Percentiles rank a stretch among this genome's conserved stretches.
Conservation (phyloP, 1,139 yeast species). For the Geotrichum carabidarum region DNA sequence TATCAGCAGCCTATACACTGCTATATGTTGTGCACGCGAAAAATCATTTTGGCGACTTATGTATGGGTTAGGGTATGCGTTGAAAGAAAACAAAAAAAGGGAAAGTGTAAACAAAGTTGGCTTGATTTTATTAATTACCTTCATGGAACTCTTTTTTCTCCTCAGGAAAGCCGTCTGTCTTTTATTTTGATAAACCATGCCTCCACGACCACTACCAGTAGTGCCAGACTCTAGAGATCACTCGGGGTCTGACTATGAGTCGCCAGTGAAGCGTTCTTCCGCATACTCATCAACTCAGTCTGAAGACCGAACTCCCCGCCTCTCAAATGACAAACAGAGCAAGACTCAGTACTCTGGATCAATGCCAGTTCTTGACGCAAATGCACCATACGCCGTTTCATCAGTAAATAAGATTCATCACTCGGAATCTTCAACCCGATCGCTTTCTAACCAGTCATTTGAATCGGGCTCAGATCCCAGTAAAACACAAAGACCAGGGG, state of each 20-base stretch:
- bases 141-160: no score
- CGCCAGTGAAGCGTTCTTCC: slow-evolving; percentile 7
- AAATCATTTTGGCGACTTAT: neutral
- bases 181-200: neutral
- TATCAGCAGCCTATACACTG: no score
- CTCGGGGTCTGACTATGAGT: neutral
- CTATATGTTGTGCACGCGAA: slow-evolving; percentile 39
- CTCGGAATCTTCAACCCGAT: slow-evolving; percentile 8
- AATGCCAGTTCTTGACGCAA: slow-evolving; percentile 18
- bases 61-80: neutral
- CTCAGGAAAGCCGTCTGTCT: no score
- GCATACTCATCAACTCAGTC: neutral
- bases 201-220: slow-evolving; percentile 14
- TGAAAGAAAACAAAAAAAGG: neutral
- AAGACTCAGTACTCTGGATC: slow-evolving; percentile 14
- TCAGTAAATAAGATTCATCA: slow-evolving; percentile 9
- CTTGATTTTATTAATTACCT: no score
- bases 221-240: slow-evolving; percentile 4
- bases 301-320: neutral
- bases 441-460: neutral
- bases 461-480: slow-evolving; percentile 5
- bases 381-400: slow-evolving; percentile 14
- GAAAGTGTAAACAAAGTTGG: neutral
- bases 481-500: neutral
- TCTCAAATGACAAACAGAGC: neutral